Evolutionary conservation across 2,329 filamentous ascomycete species (phyloP).

Genomic region (Immersiporthe knoxdaviesiana): DNA sequence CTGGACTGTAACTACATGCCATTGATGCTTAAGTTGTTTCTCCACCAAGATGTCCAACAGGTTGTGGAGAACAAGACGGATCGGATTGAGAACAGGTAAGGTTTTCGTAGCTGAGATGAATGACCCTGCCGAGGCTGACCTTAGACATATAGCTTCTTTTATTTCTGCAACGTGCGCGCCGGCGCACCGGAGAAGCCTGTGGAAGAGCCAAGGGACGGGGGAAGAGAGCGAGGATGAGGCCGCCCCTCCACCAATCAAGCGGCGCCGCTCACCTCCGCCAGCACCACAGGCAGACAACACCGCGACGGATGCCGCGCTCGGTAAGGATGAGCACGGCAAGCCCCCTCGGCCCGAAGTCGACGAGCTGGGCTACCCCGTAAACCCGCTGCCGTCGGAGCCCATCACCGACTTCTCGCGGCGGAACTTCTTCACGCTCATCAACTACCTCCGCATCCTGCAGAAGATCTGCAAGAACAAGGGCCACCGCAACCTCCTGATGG

Average conservation of each 20-base stretch:
- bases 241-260: conserved; percentile 79
- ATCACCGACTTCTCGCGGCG: conserved; percentile 91
- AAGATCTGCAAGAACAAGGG: conserved; percentile 97
- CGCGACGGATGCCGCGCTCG: conserved; percentile 32
- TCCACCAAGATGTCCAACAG: conserved; percentile 90
- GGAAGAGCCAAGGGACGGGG: conserved; percentile 26
- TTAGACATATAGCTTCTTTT: conserved; percentile 71
- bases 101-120: conserved; percentile 59
- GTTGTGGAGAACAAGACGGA: conserved; percentile 86
- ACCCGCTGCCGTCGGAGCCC: conserved; percentile 70
- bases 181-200: conserved; percentile 33
- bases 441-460: conserved; percentile 93
- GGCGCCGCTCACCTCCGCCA: conserved; percentile 53
- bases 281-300: conserved; percentile 36
- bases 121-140: background rate
- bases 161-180: conserved; percentile 76
- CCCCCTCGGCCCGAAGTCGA: conserved; percentile 68
- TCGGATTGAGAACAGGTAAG: conserved; percentile 76
- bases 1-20: conserved; percentile 96
- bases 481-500: conserved; percentile 89
- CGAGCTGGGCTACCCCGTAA: conserved; percentile 81
- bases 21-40: conserved; percentile 88
- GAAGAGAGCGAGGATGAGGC: conserved; percentile 75
- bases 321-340: conserved; percentile 24
- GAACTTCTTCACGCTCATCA: conserved; percentile 94